These are phyloP conservation scores for Phyllosticta citribraziliensis DNA, from an alignment of 2,329 filamentous ascomycete species.

Conservation along the genomic window DNA sequence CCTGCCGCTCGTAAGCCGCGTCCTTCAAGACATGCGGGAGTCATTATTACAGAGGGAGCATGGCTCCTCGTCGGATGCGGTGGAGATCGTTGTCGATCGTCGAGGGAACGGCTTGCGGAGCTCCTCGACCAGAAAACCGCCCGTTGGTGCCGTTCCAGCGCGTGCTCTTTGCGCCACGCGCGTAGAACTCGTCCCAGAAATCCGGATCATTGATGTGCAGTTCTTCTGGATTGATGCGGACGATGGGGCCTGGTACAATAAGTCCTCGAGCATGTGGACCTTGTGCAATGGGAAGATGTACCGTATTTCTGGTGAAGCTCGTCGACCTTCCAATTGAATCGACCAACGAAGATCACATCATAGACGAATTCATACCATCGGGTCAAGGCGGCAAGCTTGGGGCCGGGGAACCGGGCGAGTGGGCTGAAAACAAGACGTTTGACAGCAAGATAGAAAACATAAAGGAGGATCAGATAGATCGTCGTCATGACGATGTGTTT, in stretches of 20 bases:
- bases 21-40: background rate
- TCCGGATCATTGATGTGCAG: slow-evolving; percentile 15
- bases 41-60: slow-evolving; percentile 20
- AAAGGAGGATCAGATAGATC: background rate
- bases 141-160: background rate
- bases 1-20: background rate
- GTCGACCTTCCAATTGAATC: slow-evolving; percentile 15
- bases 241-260: slow-evolving; percentile 12
- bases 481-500: background rate
- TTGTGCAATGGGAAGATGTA: background rate
- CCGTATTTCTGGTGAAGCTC: slow-evolving; percentile 18
- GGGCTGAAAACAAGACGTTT: slow-evolving; percentile 10
- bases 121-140: background rate
- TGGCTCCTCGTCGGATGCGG: slow-evolving; percentile 22
- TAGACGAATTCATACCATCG: slow-evolving; percentile 10
- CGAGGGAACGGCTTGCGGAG: background rate
- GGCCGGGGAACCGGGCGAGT: slow-evolving; percentile 10
- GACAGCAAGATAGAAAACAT: background rate
- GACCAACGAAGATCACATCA: slow-evolving; percentile 11
- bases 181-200: slow-evolving; percentile 10
- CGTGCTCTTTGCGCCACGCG: background rate
- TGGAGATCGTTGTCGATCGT: slow-evolving; percentile 21
- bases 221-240: slow-evolving; percentile 12
- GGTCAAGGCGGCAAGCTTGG: slow-evolving; percentile 12
- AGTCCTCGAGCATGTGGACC: background rate